Base-by-base conservation (phyloP, 2,329 filamentous ascomycete species). In the Setomelanomma holmii region DNA sequence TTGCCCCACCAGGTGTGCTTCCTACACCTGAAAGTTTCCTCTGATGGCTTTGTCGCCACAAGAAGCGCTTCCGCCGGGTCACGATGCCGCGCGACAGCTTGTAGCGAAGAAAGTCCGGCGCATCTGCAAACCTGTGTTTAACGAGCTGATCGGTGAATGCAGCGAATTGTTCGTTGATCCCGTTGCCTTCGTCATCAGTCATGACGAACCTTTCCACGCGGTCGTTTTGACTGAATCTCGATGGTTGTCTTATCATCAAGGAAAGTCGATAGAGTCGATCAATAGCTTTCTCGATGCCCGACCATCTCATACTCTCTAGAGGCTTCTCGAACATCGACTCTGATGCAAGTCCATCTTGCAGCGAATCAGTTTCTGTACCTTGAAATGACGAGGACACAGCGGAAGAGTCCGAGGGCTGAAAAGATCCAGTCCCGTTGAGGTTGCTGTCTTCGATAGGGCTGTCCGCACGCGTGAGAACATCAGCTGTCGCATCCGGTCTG, bases 181-280 rank as follows among this genome's bases (percentile, higher is more conserved):
- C 41, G 10, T 43, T 56, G 16, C 56, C 56, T 38, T 53, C 53
- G 14, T 48, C 46, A 55, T 58, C 48, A 7, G 17, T 44, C 11
- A 50, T 49, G 4, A 27, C 23, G 14, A 40, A 43, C 11, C 16
- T 19, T 14, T 51, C 55, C 5, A 47, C 55, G 21, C 55, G 55
- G 23, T 39, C 17, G 16, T 54, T 46, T 19, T 51, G 51, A n/a
- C 35, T 44, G 11, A 38, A 35, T n/a, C 38, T 40, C 20, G 40
- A 42, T 8, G 40, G 46, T 43, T 48, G 45, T 21, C 55, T 42
- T 16, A 58, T 56, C 6, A 49, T 23, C 23, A 49, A 36, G 1
- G 55, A 40, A 20, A 58, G 46, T 20, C 55, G 40, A 40, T 55
- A 49, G 10, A 58, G 48, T 21, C 39, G 33, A 20, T 49, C 45